A percentile compares a stretch with the other conserved stretches of the same genome.
phyloP scores from a whole-genome alignment of 2,329 filamentous ascomycete genomes.

The Fusarium sp. region DNA sequence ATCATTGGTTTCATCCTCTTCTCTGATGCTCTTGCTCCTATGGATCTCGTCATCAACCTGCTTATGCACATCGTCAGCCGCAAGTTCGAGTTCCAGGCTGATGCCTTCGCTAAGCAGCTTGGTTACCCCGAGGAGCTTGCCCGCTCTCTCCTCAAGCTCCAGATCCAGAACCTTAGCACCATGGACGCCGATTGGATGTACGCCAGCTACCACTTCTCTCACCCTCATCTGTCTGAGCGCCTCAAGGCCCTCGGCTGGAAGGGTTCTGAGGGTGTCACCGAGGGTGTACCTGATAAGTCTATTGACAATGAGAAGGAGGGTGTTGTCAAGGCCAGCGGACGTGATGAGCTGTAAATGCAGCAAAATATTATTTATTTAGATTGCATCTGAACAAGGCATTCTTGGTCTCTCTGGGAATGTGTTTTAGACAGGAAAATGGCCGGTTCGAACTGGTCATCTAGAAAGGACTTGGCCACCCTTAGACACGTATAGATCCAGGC shows the following conservation, averaged over 20 bases:
- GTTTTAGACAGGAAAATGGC: conserved; percentile 11
- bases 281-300: conserved; percentile 51
- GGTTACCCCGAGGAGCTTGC: conserved; percentile 88
- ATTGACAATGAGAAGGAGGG: conserved; percentile 47
- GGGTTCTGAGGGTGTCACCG: conserved; percentile 61
- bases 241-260: conserved; percentile 91
- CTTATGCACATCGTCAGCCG: conserved; percentile 95
- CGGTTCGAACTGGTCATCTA: conserved; percentile 10
- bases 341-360: conserved; percentile 71
- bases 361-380: conserved; percentile 1
- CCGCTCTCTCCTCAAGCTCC: conserved; percentile 91
- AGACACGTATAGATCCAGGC: conserved; percentile 22
- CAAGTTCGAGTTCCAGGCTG: conserved; percentile 95
- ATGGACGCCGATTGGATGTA: conserved; percentile 99
- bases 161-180: conserved; percentile 96
- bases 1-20: conserved; percentile 98
- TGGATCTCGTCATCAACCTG: conserved; percentile 94
- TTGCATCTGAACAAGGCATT: background rate
- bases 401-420: background rate
- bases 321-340: conserved; percentile 75
- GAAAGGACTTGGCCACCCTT: conserved; percentile 11
- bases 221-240: conserved; percentile 94
- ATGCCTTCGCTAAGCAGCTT: conserved; percentile 85
- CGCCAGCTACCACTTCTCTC: conserved; percentile 97
- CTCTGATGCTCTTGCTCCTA: conserved; percentile 93